Conservation (phyloP, 192 early-diverging fungal genomes). For the Thoreauomyces humboldtii region DNA sequence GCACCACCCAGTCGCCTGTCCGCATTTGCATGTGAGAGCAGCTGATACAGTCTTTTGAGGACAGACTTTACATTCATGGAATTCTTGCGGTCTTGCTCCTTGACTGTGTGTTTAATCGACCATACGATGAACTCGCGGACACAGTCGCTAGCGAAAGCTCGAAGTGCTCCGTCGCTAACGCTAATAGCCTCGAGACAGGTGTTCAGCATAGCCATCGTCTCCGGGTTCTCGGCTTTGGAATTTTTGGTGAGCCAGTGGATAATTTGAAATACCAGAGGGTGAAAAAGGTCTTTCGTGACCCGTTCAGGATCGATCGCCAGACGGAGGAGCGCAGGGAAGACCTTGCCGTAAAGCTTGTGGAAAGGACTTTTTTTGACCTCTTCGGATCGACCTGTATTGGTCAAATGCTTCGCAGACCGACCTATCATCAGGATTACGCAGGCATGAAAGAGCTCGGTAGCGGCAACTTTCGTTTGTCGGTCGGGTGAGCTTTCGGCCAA, state of each 20-base stretch:
- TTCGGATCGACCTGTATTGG: neutral
- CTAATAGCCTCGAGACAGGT: conserved; percentile 63
- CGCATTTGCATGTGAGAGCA: conserved; percentile 57
- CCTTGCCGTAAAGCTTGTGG: conserved; percentile 56
- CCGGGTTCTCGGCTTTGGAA: conserved; percentile 71
- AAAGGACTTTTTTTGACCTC: conserved; percentile 48
- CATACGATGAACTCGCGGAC: conserved; percentile 71
- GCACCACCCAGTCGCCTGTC: conserved; percentile 68
- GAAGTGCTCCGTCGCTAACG: conserved; percentile 37
- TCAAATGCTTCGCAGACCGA: conserved; percentile 34
- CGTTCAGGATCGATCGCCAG: conserved; percentile 70
- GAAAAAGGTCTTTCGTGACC: conserved; percentile 67
- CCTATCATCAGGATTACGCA: conserved; percentile 75
- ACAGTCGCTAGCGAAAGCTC: conserved; percentile 76
- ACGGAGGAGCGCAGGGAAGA: conserved; percentile 71
- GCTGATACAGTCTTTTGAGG: conserved; percentile 62
- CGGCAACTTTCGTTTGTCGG: conserved; percentile 71
- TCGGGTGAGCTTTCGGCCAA: conserved; percentile 73
- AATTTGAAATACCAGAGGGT: conserved; percentile 60
- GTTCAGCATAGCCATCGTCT: conserved; percentile 69
- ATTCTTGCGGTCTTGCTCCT: conserved; percentile 46
- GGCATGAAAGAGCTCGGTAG: conserved; percentile 72
- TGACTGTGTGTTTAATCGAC: conserved; percentile 65
- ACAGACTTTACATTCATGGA: conserved; percentile 71
- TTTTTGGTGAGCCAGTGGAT: conserved; percentile 83